Evolutionary conservation across 2,329 filamentous ascomycete species (phyloP), one percentile per base, ranked within the genome.

Genomic region (Trichoderma asperellum): DNA sequence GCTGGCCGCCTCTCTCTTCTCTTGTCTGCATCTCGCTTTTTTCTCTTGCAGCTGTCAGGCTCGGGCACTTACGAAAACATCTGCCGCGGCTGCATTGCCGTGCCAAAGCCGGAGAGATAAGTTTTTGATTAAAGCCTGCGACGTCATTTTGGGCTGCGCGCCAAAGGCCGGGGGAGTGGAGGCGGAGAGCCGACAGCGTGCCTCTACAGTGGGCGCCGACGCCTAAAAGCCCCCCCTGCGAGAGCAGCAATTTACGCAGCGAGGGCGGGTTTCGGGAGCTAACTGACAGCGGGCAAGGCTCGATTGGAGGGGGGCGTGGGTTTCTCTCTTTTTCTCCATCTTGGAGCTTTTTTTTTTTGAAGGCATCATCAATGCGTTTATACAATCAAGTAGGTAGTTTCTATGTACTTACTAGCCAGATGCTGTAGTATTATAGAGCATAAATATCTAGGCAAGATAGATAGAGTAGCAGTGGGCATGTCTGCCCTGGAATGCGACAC

Each of bases 91-190:
- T 68, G 65, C 65, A 68, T 68, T 68, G 57, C 65, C 65, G 65
- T 43, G 65, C 40, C 57, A 68, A 60, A 68, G 65, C 65, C 65
- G 64, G 65, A 68, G 6, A 24, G 21, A 37, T 68, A 27, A 40
- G 16, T 37, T 43, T 43, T 53, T 43, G 0, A 40, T 29, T 32
- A 60, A 27, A 35, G 40, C n/a, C 57, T 27, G 29, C 56, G 56
- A 68, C 65, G 65, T 68, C 65, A 68, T 68, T 43, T 37, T 68
- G 56, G 34, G 10, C 57, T 18, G 57, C 35, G 57, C 57, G 65
- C 65, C 57, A 60, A 53, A 53, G 40, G 57, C 43, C 65, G 57
- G 65, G 64, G 57, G 60, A 68, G 65, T 61, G 65, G 65, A 68
- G 56, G 65, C 60, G 65, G 65, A 68, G 56, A 61, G 56, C 43